These are phyloP conservation scores for Pleurozium schreberi DNA, from an alignment of 225 moss, liverwort and hornwort genomes.

Conservation along the genomic window DNA sequence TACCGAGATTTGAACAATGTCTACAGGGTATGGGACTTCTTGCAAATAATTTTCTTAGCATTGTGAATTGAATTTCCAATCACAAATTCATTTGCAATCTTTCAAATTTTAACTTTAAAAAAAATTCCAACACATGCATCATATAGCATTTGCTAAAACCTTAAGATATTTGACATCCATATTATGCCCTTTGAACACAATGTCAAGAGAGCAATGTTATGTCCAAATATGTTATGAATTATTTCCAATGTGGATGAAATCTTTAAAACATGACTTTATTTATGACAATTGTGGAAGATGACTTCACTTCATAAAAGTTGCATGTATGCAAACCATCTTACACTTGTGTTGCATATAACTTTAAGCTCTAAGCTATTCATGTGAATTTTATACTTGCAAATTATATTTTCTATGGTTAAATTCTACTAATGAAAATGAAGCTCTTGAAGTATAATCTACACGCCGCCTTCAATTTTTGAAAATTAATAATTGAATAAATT, in stretches of 20 bases:
- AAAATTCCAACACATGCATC: background rate
- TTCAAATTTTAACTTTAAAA: too few relatives aligned
- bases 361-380: background rate
- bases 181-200: background rate
- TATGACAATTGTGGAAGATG: background rate
- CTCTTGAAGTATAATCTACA: background rate
- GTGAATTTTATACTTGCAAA: background rate
- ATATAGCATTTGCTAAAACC: background rate
- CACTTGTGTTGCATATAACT: too few relatives aligned
- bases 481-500: background rate
- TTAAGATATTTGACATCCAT: too few relatives aligned
- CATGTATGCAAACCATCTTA: rapidly evolving
- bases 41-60: too few relatives aligned
- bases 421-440: background rate
- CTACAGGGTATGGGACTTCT: background rate
- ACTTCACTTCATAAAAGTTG: background rate
- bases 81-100: background rate
- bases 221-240: background rate
- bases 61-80: background rate
- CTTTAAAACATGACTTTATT: background rate
- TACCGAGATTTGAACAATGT: background rate
- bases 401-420: background rate
- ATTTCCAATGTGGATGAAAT: background rate
- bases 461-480: background rate
- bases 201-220: background rate